phyloP scores from a whole-genome alignment of 768 basidiomycete species.

The Trametes gibbosa region DNA sequence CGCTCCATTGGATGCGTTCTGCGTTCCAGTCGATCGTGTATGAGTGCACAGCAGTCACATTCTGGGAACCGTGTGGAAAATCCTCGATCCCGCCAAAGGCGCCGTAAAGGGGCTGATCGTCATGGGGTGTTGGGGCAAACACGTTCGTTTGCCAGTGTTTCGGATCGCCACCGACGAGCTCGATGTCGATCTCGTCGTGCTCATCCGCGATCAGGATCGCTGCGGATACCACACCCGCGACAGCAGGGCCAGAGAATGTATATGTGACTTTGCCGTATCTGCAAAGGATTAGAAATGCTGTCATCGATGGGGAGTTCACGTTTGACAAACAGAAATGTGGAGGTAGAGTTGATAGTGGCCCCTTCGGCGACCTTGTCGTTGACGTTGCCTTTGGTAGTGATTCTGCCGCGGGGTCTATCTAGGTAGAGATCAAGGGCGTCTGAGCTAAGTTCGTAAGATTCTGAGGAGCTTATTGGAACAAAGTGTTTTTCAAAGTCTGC shows the following conservation, averaged over 20 bases:
- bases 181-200: slow-evolving; percentile 43
- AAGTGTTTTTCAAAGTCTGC: slow-evolving; percentile 22
- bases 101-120: slow-evolving; percentile 35
- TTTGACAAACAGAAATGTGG: slow-evolving; percentile 31
- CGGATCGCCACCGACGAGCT: slow-evolving; percentile 39
- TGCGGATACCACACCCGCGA: slow-evolving; percentile 39
- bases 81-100: slow-evolving; percentile 35
- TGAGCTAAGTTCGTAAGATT: slow-evolving; percentile 28
- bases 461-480: slow-evolving; percentile 29
- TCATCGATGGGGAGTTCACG: too few species aligned
- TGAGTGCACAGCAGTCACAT: slow-evolving; percentile 26
- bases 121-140: slow-evolving; percentile 33
- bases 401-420: slow-evolving; percentile 29
- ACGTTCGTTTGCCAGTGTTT: slow-evolving; percentile 42
- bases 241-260: slow-evolving; percentile 31
- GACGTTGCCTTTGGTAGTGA: slow-evolving; percentile 32
- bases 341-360: slow-evolving; percentile 42
- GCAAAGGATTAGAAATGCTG: not conserved
- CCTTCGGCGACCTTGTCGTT: slow-evolving; percentile 38
- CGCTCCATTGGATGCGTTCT: slow-evolving; percentile 39
- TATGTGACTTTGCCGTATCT: slow-evolving; percentile 39
- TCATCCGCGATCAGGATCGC: slow-evolving; percentile 36
- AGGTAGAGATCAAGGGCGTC: slow-evolving; percentile 35
- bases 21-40: slow-evolving; percentile 42
- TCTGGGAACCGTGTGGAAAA: slow-evolving; percentile 21